Conservation (phyloP, 257 asterid species). For the Leptodermis oblonga region DNA sequence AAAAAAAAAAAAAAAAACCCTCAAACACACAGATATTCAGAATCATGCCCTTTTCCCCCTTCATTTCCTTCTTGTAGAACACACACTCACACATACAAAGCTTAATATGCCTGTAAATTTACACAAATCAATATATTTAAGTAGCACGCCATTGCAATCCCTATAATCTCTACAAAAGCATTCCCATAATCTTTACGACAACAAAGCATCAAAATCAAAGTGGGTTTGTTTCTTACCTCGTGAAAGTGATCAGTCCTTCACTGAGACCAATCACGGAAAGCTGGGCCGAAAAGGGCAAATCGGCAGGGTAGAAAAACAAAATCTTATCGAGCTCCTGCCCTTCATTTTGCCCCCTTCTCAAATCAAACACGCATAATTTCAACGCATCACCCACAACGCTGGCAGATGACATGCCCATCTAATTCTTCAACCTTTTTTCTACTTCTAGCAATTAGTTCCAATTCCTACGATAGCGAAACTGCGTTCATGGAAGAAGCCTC, state of each 20-base stretch:
- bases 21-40: too few species aligned
- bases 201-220: not conserved
- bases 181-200: too few species aligned
- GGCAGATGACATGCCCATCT: slow-evolving; percentile 67
- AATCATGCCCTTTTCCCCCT: too few species aligned
- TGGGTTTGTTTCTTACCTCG: slow-evolving; percentile 48
- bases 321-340: slow-evolving; percentile 97
- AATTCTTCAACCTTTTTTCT: not conserved
- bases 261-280: slow-evolving; percentile 93
- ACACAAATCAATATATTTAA: not conserved
- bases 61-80: too few species aligned
- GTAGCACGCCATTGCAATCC: not conserved
- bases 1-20: too few species aligned
- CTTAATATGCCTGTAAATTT: not conserved
- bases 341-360: slow-evolving; percentile 94
- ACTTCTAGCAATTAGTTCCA: too few species aligned
- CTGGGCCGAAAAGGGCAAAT: slow-evolving; percentile 65
- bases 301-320: slow-evolving; percentile 83
- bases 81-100: not conserved
- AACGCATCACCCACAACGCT: slow-evolving; percentile 47
- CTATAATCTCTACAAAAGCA: not conserved
- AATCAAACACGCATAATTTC: slow-evolving; percentile 84
- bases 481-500: not conserved
- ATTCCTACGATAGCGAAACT: not conserved
- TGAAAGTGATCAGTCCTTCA: slow-evolving; percentile 85